phyloP scores from a whole-genome alignment of 148 eudicot genomes.

The Rhododendron simsii region DNA sequence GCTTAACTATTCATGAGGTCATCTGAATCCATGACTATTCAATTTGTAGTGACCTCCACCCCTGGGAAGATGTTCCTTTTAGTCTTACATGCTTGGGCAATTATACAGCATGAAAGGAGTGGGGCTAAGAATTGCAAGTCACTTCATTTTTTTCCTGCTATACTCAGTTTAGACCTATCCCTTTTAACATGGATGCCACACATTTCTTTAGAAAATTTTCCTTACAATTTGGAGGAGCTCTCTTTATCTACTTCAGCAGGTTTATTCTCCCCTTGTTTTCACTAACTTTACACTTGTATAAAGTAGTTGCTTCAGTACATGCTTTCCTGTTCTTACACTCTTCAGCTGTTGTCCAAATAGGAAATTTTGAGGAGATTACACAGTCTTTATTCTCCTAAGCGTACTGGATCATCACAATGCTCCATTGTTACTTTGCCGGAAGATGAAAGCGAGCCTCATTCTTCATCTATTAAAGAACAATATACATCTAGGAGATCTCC shows the following conservation, averaged over 20 bases:
- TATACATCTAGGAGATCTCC: constrained; percentile 30
- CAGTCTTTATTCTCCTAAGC: constrained; percentile 47
- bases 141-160: background rate
- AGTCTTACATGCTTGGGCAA: background rate
- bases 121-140: background rate
- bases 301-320: background rate
- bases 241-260: background rate
- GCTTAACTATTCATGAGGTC: background rate
- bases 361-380: constrained; percentile 69
- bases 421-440: constrained; percentile 20
- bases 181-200: background rate
- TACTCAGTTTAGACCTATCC: background rate
- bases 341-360: constrained; percentile 21
- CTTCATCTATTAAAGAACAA: constrained; percentile 26
- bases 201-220: background rate
- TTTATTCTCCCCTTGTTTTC: background rate
- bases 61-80: background rate
- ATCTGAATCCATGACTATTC: background rate
- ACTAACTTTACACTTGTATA: background rate
- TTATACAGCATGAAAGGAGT: background rate
- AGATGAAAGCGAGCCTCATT: constrained; percentile 23
- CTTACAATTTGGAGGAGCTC: background rate
- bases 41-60: background rate
- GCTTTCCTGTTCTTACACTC: background rate
- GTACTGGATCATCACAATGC: constrained; percentile 36